These are phyloP conservation scores for Sarcodon aspratus DNA, from an alignment of 768 basidiomycete species.

Conservation along the genomic window DNA sequence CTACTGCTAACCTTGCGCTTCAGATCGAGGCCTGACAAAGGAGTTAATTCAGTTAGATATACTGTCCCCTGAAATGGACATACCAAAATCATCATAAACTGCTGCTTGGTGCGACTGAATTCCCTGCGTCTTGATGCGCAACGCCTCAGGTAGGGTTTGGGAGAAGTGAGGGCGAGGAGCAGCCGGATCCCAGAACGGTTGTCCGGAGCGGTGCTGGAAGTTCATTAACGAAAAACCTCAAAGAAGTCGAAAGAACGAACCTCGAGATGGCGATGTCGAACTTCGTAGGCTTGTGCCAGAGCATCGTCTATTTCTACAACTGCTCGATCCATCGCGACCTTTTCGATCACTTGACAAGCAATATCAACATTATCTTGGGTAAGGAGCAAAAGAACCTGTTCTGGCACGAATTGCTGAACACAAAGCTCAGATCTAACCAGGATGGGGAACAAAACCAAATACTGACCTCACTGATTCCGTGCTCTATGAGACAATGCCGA, in stretches of 20 bases:
- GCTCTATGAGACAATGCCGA: conserved; percentile 71
- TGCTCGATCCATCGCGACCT: conserved; percentile 95
- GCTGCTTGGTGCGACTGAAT: conserved; percentile 71
- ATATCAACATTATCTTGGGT: conserved; percentile 90
- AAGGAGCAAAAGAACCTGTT: conserved; percentile 67
- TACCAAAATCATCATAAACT: conserved; percentile 95
- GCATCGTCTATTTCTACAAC: conserved; percentile 88
- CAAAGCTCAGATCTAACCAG: background rate
- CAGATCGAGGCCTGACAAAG: conserved; percentile 34
- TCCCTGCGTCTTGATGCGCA: conserved; percentile 77
- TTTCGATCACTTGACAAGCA: conserved; percentile 91
- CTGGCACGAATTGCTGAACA: conserved; percentile 57
- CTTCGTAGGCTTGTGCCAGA: conserved; percentile 72
- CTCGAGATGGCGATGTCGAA: conserved; percentile 80
- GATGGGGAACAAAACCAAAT: background rate
- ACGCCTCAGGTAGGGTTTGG: conserved; percentile 70
- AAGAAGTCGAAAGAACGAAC: conserved; percentile 20
- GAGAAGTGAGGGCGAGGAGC: conserved; percentile 63
- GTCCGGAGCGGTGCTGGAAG: conserved; percentile 46
- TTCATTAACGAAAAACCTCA: background rate
- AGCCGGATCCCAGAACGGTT: conserved; percentile 84
- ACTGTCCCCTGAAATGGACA: conserved; percentile 8
- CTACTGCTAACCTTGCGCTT: conserved; percentile 47
- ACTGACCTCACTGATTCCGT: conserved; percentile 79
- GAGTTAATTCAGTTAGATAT: background rate